Percentiles rank a stretch among this genome's conserved stretches.
These are phyloP conservation scores for Rhodotorula sp. DNA, from an alignment of 1,284 basidiomycete species.

Conservation along the genomic window DNA sequence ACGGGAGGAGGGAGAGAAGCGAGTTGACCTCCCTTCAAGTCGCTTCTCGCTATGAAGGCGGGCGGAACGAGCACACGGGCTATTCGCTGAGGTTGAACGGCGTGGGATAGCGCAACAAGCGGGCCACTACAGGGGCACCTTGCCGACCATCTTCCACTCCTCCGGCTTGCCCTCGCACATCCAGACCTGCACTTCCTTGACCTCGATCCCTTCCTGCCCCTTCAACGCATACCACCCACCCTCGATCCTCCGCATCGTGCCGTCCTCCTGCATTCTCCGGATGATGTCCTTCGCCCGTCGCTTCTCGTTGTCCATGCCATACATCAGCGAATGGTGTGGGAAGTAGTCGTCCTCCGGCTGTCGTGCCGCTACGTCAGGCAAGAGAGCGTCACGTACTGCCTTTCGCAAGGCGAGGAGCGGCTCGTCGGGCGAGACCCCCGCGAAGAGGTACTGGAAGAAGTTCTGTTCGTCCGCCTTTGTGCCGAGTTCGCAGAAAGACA, in stretches of 20 bases:
- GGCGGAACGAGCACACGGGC: too few species aligned
- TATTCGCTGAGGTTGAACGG: too few species aligned
- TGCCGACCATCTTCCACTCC: constrained; percentile 25
- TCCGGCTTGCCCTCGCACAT: constrained; percentile 26
- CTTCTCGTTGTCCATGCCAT: constrained; percentile 12
- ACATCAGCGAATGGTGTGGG: constrained; percentile 26
- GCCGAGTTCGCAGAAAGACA: constrained; percentile 2
- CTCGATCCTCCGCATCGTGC: not conserved
- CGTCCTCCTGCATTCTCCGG: not conserved
- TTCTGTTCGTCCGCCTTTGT: not conserved
- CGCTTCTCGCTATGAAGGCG: not conserved
- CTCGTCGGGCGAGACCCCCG: not conserved
- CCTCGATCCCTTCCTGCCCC: constrained; percentile 7
- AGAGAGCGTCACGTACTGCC: not conserved
- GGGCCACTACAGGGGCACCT: constrained; percentile 2
- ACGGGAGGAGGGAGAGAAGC: not conserved
- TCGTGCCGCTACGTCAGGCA: not conserved
- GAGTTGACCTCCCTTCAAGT: too few species aligned
- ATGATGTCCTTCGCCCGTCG: constrained; percentile 5
- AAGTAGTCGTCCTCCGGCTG: constrained; percentile 23
- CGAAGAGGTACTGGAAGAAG: constrained; percentile 36
- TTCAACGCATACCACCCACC: not conserved
- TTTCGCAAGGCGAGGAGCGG: constrained; percentile 1
- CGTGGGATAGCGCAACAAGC: not conserved
- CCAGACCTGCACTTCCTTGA: constrained; percentile 17